Conservation (phyloP, 306 rosid genomes). For the Begonia loranthoides region DNA sequence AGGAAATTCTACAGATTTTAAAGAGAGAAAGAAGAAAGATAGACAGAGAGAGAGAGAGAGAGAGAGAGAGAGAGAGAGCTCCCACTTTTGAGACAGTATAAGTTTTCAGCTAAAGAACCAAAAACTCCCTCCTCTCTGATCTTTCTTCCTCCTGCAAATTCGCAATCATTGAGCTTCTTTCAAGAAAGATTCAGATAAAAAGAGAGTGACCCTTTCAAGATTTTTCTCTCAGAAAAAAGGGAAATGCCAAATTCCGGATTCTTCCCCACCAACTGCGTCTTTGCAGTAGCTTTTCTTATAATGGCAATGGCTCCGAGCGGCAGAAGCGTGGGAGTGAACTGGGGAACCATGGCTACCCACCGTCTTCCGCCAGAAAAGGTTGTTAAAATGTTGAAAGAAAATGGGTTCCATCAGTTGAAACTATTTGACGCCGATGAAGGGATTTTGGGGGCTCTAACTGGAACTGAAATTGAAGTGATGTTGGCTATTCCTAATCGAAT, state of each 20-base stretch:
- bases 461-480: constrained; percentile 77
- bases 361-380: constrained; percentile 59
- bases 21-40: not conserved
- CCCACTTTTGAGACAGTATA: constrained; percentile 9
- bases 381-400: constrained; percentile 57
- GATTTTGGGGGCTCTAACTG: constrained; percentile 61
- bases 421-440: constrained; percentile 74
- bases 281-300: constrained; percentile 21
- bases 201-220: constrained; percentile 5
- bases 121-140: constrained; percentile 16
- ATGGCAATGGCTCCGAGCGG: constrained; percentile 15
- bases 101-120: constrained; percentile 15
- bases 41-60: constrained; percentile 2
- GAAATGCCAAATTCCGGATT: constrained; percentile 36
- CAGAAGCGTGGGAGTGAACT: constrained; percentile 60
- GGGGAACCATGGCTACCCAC: constrained; percentile 86
- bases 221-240: not conserved
- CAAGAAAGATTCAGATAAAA: constrained; percentile 19
- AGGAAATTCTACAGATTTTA: not conserved
- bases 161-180: constrained; percentile 17
- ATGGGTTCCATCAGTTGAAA: constrained; percentile 60
- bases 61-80: not conserved
- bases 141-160: constrained; percentile 8
- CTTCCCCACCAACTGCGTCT: constrained; percentile 1
- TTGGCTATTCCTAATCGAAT: constrained; percentile 64